Base-by-base conservation (phyloP, 345 rosid genomes). In the Ceriops decandra region DNA sequence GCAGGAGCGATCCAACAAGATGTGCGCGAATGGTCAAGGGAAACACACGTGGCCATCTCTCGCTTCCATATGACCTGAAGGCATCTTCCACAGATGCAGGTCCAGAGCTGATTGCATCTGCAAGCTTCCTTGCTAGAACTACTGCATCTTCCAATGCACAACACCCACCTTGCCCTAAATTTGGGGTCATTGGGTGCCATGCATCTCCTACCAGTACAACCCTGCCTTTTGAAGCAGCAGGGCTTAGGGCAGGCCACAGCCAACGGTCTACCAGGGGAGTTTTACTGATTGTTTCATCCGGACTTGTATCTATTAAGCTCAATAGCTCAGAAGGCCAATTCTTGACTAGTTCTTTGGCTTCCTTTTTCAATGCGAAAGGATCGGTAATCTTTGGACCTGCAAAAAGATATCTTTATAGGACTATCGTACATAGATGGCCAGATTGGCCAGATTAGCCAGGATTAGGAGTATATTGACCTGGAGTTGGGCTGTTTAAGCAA, bases 121-220 rank as follows among this genome's bases (percentile, higher is more conserved):
- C 91, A 17, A 93, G 88, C 78, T 85, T 93, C 61, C 77, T 83
- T 1, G 96, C 86, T 19, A 91, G 81, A 35, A 88, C 83, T 46
- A 93, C 81, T 0, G 96, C 76, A 76, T 89, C 97, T 81, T 91
- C 97, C 74, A 91, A 76, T 1, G 97, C 98, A 72, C 96, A 91
- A 24, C 95, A 91, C 66, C 87, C 97, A 5, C 96, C 97, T 83
- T 91, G 96, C 6, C 97, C 97, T 0, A 93, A 92, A 72, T 91
- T 89, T 4, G 98, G 97, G 42, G 97, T 93, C 97, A 93, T 91
- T 16, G 96, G 99, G 67, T 93, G 96, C 95, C 97, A 93, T 3
- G 99, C 97, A 71, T 93, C 93, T 58, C 95, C 96, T 1, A 85
- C 95, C 20, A 88, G 81, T 38, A 91, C 97, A 5, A 88, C 83